Evolutionary conservation across 805 yeast species (phyloP).

Genomic region (Jamesozyma spencerorum): DNA sequence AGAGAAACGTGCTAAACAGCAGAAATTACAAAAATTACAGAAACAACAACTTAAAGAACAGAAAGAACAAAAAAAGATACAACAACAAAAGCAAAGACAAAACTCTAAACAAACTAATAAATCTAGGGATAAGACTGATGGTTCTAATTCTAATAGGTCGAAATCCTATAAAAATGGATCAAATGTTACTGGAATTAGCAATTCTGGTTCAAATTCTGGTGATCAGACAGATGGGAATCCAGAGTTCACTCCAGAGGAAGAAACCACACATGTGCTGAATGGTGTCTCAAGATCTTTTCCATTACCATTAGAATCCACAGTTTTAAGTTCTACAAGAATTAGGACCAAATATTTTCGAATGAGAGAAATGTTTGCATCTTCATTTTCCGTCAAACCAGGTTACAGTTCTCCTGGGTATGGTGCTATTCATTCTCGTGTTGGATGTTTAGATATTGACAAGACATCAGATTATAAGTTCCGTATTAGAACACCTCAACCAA

Average conservation of each 20-base stretch:
- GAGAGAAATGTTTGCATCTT: constrained; percentile 91
- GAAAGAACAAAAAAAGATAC: constrained; percentile 23
- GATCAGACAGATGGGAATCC: constrained; percentile 32
- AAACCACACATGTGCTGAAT: constrained; percentile 80
- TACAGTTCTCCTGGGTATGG: constrained; percentile 51
- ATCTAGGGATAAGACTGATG: not conserved
- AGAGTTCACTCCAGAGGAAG: constrained; percentile 79
- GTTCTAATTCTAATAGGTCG: constrained; percentile 6
- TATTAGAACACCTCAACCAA: constrained; percentile 40
- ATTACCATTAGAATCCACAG: constrained; percentile 72
- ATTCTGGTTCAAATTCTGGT: not conserved
- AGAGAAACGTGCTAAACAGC: constrained; percentile 67
- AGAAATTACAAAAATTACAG: constrained; percentile 31
- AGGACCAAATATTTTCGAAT: constrained; percentile 71
- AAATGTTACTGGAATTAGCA: not conserved
- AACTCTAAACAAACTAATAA: constrained; percentile 1
- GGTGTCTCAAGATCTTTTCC: constrained; percentile 79
- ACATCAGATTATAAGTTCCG: constrained; percentile 55
- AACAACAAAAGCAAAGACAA: constrained; percentile 32
- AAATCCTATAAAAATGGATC: constrained; percentile 1
- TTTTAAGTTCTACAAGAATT: constrained; percentile 57
- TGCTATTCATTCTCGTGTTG: constrained; percentile 47
- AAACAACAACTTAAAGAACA: constrained; percentile 23
- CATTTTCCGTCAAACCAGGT: constrained; percentile 33
- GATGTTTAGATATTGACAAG: constrained; percentile 66